Evolutionary conservation across 176 grass and related monocot genomes (phyloP), one percentile per base, ranked within the genome.

Genomic region (Urochloa ruziziensis): DNA sequence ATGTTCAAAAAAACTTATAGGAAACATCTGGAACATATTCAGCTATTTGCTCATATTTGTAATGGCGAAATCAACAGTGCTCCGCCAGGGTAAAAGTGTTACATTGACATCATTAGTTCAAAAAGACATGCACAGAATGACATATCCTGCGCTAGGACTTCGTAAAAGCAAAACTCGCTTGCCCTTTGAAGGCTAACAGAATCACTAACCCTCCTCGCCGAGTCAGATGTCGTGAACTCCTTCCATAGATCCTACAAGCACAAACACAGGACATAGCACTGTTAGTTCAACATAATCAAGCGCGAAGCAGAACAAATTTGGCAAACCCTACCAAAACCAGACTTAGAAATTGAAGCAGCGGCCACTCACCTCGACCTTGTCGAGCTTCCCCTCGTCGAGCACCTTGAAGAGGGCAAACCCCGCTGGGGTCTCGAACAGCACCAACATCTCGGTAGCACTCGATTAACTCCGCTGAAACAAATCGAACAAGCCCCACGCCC

Each of bases 361-460:
- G 2, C 28, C 17, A 80, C 74, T 83, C 70, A 97, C 95, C 88
- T 97, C 90, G n/a, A 94, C 84, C 61, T 90, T 89, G 62, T 84
- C 71, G 43, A 97, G 84, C 85, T 94, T 97, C 27, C 94, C 91
- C 88, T 97, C 89, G 75, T 97, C 77, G 34, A 92, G 83, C 66
- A 97, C 94, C 82, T 94, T 97, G 70, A 94, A 97, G 24, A 97
- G 79, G 68, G 91, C 87, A 60, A 97, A 97, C 34, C 94, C 94
- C 51, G 87, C 87, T 6, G 87, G 89, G 24, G 89, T 97, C 82
- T 94, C 94, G 37, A 97, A 97, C 74, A 97, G 37, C 39, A 94
- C 94, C 67, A 97, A 30, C 94, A 96, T 96, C 82, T 48, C 77
- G 9, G 69, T 19, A 58, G 6, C 56, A 16, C 28, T 16, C n/a